phyloP scores from a whole-genome alignment of 495 filamentous ascomycete genomes.

The Lindgomyces ingoldianus region DNA sequence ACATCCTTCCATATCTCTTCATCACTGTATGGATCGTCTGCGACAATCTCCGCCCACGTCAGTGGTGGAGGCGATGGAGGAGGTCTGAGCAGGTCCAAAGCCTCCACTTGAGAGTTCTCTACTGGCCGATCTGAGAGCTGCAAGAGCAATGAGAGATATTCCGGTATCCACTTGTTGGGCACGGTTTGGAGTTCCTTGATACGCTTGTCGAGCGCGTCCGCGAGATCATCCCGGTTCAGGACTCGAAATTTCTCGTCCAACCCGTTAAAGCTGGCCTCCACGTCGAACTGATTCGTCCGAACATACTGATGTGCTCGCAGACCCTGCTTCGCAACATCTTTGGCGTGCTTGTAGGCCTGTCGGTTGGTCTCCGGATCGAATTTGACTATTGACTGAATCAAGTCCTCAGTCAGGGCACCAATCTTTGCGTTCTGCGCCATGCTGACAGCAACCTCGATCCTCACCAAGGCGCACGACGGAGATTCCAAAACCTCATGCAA shows the following conservation, averaged over 20 bases:
- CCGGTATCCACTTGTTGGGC: constrained; percentile 66
- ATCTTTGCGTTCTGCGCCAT: constrained; percentile 55
- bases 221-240: constrained; percentile 73
- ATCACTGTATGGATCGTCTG: constrained; percentile 69
- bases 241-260: constrained; percentile 87
- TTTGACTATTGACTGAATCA: constrained; percentile 50
- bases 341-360: constrained; percentile 51
- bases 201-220: constrained; percentile 69
- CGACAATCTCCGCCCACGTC: constrained; percentile 74
- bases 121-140: constrained; percentile 80
- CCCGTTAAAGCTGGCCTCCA: constrained; percentile 70
- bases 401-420: constrained; percentile 55
- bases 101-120: constrained; percentile 63
- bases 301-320: constrained; percentile 63
- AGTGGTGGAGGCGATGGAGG: constrained; percentile 52
- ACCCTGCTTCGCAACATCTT: constrained; percentile 53
- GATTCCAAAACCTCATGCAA: no score
- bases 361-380: constrained; percentile 34
- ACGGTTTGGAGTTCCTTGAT: constrained; percentile 59
- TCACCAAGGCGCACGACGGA: no score
- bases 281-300: constrained; percentile 87
- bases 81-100: constrained; percentile 57
- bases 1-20: constrained; percentile 76
- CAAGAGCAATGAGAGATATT: constrained; percentile 76
- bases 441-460: background rate